Percentiles rank a stretch among this genome's conserved stretches.
These are phyloP conservation scores for Galerina sulciceps DNA, from an alignment of 768 basidiomycete genomes.

Conservation along the genomic window DNA sequence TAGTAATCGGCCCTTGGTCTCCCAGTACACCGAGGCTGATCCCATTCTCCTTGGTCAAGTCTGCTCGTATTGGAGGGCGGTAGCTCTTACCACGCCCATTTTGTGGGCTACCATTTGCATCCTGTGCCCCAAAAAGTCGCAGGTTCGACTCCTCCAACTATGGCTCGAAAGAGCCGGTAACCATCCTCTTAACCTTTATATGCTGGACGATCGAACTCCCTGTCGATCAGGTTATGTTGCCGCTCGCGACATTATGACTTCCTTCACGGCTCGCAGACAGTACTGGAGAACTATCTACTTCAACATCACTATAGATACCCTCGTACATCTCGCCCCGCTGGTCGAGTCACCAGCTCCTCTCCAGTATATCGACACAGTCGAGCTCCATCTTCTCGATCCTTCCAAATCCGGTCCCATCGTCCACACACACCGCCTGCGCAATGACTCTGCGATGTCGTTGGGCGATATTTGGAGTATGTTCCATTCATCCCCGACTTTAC, in stretches of 20 bases:
- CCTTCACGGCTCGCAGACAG: background rate
- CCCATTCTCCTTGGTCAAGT: conserved; percentile 22
- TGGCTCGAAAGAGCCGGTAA: conserved; percentile 20
- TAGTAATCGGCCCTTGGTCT: background rate
- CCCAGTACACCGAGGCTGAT: background rate
- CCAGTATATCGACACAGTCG: background rate
- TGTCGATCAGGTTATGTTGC: background rate
- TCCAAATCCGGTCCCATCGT: too few species aligned
- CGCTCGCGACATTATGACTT: background rate
- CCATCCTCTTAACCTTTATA: conserved; percentile 15
- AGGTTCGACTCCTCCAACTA: conserved; percentile 3
- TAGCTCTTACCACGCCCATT: conserved; percentile 5
- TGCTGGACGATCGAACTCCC: background rate
- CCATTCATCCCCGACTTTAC: background rate
- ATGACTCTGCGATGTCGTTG: background rate
- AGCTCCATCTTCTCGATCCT: background rate
- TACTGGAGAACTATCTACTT: background rate
- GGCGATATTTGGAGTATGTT: background rate
- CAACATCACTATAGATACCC: background rate
- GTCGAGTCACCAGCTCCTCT: background rate
- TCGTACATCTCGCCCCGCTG: background rate
- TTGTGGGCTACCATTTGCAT: conserved; percentile 21
- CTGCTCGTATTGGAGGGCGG: conserved; percentile 20
- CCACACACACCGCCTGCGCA: too few species aligned
- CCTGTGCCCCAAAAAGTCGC: conserved; percentile 3